Conservation (phyloP, 73 alveolate genomes). For the Breviolum minutum region DNA sequence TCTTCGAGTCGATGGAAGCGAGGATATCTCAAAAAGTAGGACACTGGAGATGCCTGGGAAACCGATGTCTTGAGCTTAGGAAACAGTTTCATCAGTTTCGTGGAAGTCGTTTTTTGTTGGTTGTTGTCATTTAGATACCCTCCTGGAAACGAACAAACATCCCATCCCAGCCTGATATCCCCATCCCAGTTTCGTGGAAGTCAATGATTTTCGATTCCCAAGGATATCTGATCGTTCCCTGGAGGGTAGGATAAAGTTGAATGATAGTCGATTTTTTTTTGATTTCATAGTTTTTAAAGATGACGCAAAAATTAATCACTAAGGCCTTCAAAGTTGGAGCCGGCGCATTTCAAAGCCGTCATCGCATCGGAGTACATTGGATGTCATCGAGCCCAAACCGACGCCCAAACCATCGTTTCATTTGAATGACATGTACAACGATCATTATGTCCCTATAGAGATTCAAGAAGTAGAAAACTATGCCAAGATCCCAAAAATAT, state of each 20-base stretch:
- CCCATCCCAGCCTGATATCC: too few relatives aligned
- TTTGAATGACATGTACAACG: too few relatives aligned
- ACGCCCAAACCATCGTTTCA: background rate
- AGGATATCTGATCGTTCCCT: too few relatives aligned
- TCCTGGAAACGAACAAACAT: too few relatives aligned
- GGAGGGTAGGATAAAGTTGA: too few relatives aligned
- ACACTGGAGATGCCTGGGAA: conserved; percentile 64
- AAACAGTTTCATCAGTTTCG: background rate
- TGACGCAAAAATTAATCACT: too few relatives aligned
- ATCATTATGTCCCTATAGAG: background rate
- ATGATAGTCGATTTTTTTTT: background rate
- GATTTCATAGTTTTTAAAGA: background rate
- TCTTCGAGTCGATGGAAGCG: conserved; percentile 10
- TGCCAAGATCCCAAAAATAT: too few relatives aligned
- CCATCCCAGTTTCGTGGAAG: too few relatives aligned
- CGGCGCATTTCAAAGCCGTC: conserved; percentile 78
- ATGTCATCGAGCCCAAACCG: background rate
- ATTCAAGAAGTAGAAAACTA: background rate
- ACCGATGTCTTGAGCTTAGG: conserved; percentile 24
- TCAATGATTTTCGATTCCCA: too few relatives aligned
- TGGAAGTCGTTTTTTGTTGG: background rate
- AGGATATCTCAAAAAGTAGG: background rate
- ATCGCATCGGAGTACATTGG: conserved; percentile 81
- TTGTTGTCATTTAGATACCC: background rate
- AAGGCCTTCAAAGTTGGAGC: conserved; percentile 78